Base-by-base conservation (phyloP, 1,139 yeast genomes). In the Kodamaea alishanica region DNA sequence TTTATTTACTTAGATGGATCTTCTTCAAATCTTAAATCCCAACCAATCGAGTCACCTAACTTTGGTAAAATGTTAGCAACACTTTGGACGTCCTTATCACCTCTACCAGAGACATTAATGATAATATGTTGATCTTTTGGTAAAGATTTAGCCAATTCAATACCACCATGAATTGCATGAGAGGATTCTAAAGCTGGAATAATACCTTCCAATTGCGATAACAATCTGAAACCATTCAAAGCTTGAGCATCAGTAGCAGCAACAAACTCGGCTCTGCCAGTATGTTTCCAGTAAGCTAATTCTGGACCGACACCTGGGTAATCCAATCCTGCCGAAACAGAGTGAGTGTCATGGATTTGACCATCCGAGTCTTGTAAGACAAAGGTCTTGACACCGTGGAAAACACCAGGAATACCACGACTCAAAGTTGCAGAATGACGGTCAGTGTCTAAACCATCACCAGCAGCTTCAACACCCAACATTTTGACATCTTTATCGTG, bases 251-350 rank as follows among this genome's bases (percentile, higher is more conserved):
- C 97, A 28, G 92, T 86, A 37, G 95, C 97, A 37, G 97, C 95
- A 40, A 82, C 65, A 58, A 92, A 92, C 41, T 84, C 74, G 6
- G 95, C 98, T 57, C 99, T 81, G 22, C 97, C 97, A 45, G 84
- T 81, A 41, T 83, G 81, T 65, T 92, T 92, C 98, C 98, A 92
- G 61, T 76, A 79, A 2, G 98, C 94, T 54, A 92, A 76, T 68
- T 92, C 98, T 24, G 99, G 99, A 33, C 99, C 99, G 38, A 92
- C 99, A 63, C 96, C 99, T 27, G 99, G 99, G 62, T 92, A 92
- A 65, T 92, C 99, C 55, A 92, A 76, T 51, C 99, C 99, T 30
- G 99, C 99, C 49, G 97, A 88, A 32, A 92, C 94, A 24, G 97
- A 90, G 62, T 92, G 97, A 8, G 99, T 92, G 58, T 94, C 98